Evolutionary conservation across 2,329 filamentous ascomycete genomes (phyloP).

Genomic region (Colletotrichum noveboracense): DNA sequence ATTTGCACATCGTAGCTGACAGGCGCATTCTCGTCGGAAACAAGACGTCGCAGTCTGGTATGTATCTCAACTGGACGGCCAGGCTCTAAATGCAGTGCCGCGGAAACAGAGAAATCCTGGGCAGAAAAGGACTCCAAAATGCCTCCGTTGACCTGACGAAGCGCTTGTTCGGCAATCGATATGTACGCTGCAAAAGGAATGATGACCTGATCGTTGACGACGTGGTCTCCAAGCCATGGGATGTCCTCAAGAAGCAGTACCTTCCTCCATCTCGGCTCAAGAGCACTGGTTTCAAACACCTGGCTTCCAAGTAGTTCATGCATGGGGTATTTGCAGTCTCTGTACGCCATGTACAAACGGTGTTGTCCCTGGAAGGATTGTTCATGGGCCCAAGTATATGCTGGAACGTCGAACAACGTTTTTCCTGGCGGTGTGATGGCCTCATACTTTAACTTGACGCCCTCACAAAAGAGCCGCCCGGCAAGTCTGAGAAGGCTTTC

Average conservation of each 20-base stretch:
- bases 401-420: not conserved
- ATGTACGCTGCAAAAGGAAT: not conserved
- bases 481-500: not conserved
- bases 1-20: conserved; percentile 34
- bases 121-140: conserved; percentile 26
- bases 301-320: not conserved
- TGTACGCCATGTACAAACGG: not conserved
- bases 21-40: conserved; percentile 28
- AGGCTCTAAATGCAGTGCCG: conserved; percentile 36
- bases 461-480: not conserved
- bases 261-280: not conserved
- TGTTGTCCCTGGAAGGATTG: not conserved
- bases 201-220: not conserved
- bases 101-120: conserved; percentile 29
- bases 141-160: not conserved
- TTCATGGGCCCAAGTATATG: not conserved
- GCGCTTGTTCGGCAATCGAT: not conserved
- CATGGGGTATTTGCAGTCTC: not conserved
- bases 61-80: conserved; percentile 32
- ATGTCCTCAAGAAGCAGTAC: not conserved
- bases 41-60: conserved; percentile 31
- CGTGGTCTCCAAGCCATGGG: not conserved
- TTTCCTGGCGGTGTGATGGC: not conserved
- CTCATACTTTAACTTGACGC: not conserved
- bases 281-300: not conserved